These are phyloP conservation scores for Exidia glandulosa DNA, from an alignment of 768 basidiomycete species.

Conservation along the genomic window DNA sequence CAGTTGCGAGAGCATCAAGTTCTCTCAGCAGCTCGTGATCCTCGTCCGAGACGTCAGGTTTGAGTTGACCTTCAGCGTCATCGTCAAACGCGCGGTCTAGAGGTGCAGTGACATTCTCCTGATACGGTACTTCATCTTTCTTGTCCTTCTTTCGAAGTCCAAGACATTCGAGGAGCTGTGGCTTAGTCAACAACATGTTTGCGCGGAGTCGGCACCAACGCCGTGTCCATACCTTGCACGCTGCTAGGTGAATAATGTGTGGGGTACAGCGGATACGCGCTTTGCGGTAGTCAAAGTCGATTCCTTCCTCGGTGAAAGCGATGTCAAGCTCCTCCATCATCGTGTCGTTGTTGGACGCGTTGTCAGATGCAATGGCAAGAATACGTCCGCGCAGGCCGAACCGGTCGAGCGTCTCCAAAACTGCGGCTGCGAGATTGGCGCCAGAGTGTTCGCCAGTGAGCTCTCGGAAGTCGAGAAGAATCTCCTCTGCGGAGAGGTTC, in stretches of 20 bases:
- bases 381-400: neutral
- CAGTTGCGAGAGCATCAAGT: too few relatives aligned
- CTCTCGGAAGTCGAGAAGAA: slow-evolving; percentile 8
- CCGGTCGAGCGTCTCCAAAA: neutral
- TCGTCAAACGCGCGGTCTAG: too few relatives aligned
- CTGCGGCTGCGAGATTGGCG: neutral
- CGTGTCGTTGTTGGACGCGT: slow-evolving; percentile 26
- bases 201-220: neutral
- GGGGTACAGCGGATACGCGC: slow-evolving; percentile 17
- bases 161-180: slow-evolving; percentile 18
- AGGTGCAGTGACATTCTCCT: too few relatives aligned
- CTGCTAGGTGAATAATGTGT: slow-evolving; percentile 17
- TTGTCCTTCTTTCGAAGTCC: too few relatives aligned
- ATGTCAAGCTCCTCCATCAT: slow-evolving; percentile 17
- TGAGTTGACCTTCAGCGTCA: too few relatives aligned
- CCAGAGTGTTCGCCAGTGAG: neutral
- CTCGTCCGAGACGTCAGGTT: too few relatives aligned
- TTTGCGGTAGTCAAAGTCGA: slow-evolving; percentile 8
- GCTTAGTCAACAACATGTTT: neutral
- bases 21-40: too few relatives aligned
- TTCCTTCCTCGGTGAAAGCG: neutral
- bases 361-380: slow-evolving; percentile 22
- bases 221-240: slow-evolving; percentile 12
- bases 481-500: slow-evolving; percentile 17
- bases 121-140: too few relatives aligned